Percentiles rank a stretch among this genome's conserved stretches.
These are phyloP conservation scores for Magnolia officinalis DNA, from an alignment of 164 flowering plant species.

Conservation along the genomic window DNA sequence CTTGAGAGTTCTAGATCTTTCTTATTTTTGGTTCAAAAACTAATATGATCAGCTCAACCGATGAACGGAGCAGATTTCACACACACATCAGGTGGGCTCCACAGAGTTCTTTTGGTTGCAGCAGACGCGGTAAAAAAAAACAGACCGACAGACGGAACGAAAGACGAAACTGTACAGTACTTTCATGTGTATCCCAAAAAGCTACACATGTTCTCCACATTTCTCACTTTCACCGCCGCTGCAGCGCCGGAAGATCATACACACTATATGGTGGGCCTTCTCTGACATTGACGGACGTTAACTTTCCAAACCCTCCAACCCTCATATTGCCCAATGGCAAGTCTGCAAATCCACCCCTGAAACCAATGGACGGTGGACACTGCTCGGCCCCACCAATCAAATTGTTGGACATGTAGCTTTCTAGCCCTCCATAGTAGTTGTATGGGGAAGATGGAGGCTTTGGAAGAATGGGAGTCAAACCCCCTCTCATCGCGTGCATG, in stretches of 20 bases:
- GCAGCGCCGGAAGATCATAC: not conserved
- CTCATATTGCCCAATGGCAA: not conserved
- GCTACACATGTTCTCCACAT: no score
- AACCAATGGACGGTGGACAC: not conserved
- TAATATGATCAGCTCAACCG: no score
- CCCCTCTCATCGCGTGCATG: not conserved
- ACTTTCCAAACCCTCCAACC: not conserved
- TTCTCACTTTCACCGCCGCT: not conserved
- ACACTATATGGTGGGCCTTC: not conserved
- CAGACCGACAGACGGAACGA: no score
- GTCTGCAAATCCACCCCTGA: not conserved
- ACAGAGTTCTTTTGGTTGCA: no score
- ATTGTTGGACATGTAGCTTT: not conserved
- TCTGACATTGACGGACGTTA: not conserved
- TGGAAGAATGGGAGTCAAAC: not conserved
- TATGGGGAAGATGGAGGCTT: not conserved
- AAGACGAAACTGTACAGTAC: no score
- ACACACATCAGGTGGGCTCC: no score
- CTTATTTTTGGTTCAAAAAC: no score
- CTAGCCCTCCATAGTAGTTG: conserved; percentile 1
- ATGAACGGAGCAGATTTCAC: no score
- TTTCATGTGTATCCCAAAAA: no score
- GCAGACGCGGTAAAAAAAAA: no score
- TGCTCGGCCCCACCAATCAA: not conserved
- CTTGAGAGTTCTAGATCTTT: no score